phyloP scores from a whole-genome alignment of 176 grass and related monocot genomes.

The Puya raimondii region DNA sequence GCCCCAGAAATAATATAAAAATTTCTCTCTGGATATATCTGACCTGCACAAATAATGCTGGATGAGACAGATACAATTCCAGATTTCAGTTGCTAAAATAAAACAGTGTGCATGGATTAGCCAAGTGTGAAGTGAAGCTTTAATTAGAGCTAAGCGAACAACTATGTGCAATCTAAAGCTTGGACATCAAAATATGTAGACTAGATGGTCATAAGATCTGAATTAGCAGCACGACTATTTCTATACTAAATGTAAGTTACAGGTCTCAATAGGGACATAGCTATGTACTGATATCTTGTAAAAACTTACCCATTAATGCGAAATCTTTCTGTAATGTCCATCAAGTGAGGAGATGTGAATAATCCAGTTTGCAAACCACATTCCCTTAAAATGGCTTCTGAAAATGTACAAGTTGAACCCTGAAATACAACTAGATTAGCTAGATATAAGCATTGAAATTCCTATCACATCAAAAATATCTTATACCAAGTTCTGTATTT shows the following conservation, averaged over 20 bases:
- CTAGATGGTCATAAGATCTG: background rate
- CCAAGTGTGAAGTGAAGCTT: no score
- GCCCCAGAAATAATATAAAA: slow-evolving; percentile 22
- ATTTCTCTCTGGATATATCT: slow-evolving; percentile 22
- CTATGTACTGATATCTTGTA: background rate
- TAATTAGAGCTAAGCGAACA: no score
- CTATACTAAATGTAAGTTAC: background rate
- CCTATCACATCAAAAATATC: background rate
- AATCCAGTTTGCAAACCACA: slow-evolving; percentile 61
- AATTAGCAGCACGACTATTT: background rate
- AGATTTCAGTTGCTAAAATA: background rate
- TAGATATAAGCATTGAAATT: background rate
- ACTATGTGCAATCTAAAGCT: background rate
- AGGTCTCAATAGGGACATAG: slow-evolving; percentile 4
- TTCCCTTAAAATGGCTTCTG: slow-evolving; percentile 61
- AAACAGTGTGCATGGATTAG: no score
- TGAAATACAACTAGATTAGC: slow-evolving; percentile 13
- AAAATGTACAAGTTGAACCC: slow-evolving; percentile 87
- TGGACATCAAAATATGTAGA: slow-evolving; percentile 8
- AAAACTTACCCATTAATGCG: slow-evolving; percentile 53
- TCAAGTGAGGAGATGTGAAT: slow-evolving; percentile 80
- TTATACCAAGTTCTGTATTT: background rate
- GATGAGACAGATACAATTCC: background rate
- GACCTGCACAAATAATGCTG: slow-evolving; percentile 9
- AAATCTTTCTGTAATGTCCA: slow-evolving; percentile 65